Evolutionary conservation across 2,329 filamentous ascomycete genomes (phyloP), one percentile per base, ranked within the genome.

Genomic region (Apiospora malaysiana): DNA sequence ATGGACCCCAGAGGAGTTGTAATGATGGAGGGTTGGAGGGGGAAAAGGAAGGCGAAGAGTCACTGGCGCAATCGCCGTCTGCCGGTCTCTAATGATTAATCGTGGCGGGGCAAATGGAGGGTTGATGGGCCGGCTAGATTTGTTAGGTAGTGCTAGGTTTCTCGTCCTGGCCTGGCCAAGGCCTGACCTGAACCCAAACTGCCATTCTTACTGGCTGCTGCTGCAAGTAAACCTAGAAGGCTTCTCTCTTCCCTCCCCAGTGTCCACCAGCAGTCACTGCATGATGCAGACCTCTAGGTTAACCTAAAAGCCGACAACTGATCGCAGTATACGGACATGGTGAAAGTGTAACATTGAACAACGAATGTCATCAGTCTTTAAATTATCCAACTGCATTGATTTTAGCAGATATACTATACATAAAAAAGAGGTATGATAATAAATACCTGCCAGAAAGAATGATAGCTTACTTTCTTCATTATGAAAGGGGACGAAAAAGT

Each of bases 1-100:
- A 77, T 75, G 76, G 74, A 78, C 77, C 78, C 79, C 77, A 73
- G 73, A 75, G 72, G 71, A 68, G 72, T 73, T 75, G 67, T 67
- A 43, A 27, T 27, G 65, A 63, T 40, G 18, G n/a, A 66, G 65
- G 71, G 12, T 70, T 72, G 42, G 43, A 46, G 70, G 59, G 71
- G 72, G 71, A 69, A 67, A 71, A 70, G 72, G 56, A 74, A 73
- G 72, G 45, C 56, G 59, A 46, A 25, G 65, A 67, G 65, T 67
- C 65, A 67, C 63, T 66, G 37, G n/a, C 63, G 37, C 51, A 59
- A 25, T 59, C 51, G 32, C 45, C 7, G 56, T 63, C 56, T 63
- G 27, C 18, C 56, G 18, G 32, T 40, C 56, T 40, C 56, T 32
- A 63, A 63, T 63, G 32, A 63, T 63, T 63, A 37, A 63, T 40